phyloP scores from a whole-genome alignment of 2,329 filamentous ascomycete species.

The Epichloe scottii region DNA sequence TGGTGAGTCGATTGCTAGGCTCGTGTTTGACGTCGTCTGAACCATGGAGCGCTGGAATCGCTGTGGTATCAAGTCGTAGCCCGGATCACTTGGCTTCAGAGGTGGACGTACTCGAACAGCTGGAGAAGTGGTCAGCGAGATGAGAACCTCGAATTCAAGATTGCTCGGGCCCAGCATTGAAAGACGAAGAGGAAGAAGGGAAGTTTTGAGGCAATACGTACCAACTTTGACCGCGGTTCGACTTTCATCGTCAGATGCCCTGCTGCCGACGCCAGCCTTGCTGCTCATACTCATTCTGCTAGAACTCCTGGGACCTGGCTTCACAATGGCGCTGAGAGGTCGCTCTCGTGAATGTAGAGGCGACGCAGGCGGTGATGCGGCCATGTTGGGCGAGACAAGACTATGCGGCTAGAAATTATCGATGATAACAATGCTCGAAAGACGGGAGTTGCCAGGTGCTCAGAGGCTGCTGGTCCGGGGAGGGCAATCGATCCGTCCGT shows the following conservation, averaged over 20 bases:
- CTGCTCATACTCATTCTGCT: constrained; percentile 79
- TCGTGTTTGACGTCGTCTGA: constrained; percentile 76
- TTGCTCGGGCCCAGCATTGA: too few relatives aligned
- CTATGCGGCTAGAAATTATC: background rate
- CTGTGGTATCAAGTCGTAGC: constrained; percentile 89
- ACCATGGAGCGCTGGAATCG: constrained; percentile 90
- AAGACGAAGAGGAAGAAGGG: background rate
- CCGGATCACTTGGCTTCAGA: constrained; percentile 70
- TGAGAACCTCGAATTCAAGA: background rate
- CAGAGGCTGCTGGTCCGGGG: background rate
- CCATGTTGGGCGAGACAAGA: constrained; percentile 33
- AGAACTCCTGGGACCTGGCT: constrained; percentile 58
- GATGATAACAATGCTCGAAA: background rate
- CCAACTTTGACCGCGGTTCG: constrained; percentile 94
- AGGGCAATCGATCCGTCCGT: constrained; percentile 3
- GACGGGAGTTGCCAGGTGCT: background rate
- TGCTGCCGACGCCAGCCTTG: constrained; percentile 63
- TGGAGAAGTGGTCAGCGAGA: constrained; percentile 23
- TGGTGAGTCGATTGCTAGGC: constrained; percentile 75
- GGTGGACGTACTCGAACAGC: constrained; percentile 88
- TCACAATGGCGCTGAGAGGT: constrained; percentile 71
- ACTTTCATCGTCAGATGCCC: constrained; percentile 78
- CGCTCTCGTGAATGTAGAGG: constrained; percentile 46
- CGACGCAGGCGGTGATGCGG: constrained; percentile 58
- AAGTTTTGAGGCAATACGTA: constrained; percentile 32